Base-by-base conservation (phyloP, 106 monocot species). In the Iris macrosiphon region DNA sequence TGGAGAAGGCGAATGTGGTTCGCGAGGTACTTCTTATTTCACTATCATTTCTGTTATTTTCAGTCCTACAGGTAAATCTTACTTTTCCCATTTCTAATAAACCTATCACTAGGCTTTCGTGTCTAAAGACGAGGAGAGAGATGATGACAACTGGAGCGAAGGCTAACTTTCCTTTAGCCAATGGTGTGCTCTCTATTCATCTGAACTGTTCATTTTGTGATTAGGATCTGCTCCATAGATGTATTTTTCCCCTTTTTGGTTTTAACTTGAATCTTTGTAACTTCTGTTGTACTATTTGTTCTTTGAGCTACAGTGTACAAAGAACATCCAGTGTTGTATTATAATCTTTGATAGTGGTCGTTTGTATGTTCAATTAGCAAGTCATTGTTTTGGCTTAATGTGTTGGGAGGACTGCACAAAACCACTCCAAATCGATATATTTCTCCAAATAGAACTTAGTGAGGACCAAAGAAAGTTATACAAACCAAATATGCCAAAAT, bases 81-180 rank as follows among this genome's bases (percentile, higher is more conserved):
- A 20, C 12, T 17, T 17, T 0, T 52, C 32, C 18, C 19, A 18
- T 52, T 1, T 32, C 12, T 32, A 8, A 18, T 32, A 23, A 19
- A 31, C 25, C 7, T 52, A 52, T 41, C 24, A 7, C 12, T 31
- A 57, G 57, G 57, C 57, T 31, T 38, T 40, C 21, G 38, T 41
- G 23, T 38, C 26, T 19, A 57, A 40, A 12, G 40, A 57, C 2
- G 57, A 41, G 4, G 40, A 27, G 27, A 31, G 34, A 11, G 57
- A 57, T 27, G 57, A 57, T 41, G 57, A 57, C 31, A 57, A 41
- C 26, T 57, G 57, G 10, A 32, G 32, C 18, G 18, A 52, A 52
- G 0, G 30, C 32, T 51, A 9, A 30, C 17, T 30, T 51, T 16
- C 2, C 16, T 3, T 17, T 3, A 16, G 4, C 51, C 18, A 7